Base-by-base conservation (phyloP, 202 grass and related monocot species). In the Carex arenaria region DNA sequence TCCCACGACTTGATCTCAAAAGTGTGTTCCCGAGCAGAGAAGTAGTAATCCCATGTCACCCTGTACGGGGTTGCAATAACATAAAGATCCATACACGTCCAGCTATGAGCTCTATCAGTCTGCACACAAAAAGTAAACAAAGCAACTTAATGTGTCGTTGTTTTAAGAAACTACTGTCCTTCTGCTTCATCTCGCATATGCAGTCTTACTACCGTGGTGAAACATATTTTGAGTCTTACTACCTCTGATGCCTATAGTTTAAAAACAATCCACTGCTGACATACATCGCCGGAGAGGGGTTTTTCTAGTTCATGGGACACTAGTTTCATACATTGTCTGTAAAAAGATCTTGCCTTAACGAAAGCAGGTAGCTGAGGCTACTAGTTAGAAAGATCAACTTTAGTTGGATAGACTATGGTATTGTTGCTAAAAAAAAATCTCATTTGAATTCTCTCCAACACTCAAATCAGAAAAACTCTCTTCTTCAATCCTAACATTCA, bases 51-150 rank as follows among this genome's bases (percentile, higher is more conserved):
- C 94, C 94, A 97, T 45, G 89, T 91, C 87, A 97, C 92, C 87
- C 94, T 91, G 85, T 94, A 97, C 72, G 94, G 94, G 19, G 94
- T 94, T 71, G 92, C 94, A 91, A 97, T 94, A 70, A 97, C 94
- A 73, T 97, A 97, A 13, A 97, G 92, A 85, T 97, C 94, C 94
- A 97, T 97, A 85, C 94, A 97, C 13, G 94, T 91, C 94, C 94
- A 97, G 12, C 94, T 97, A 72, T 94, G 89, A 75, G 92, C 88
- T 75, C 64, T 86, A 86, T 72, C 85, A 87, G 92, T 92, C 94
- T 97, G 82, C 72, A 89, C 17, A 78, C 54, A 55, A 54, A 52
- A 54, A 75, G 71, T 59, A 78, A 78, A 78, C 30, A 59, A 38
- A 1, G 38, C 53, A 78, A 18, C 14, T 77, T 34, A 73, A 73